Evolutionary conservation across 768 basidiomycete genomes (phyloP), one percentile per base, ranked within the genome.

Genomic region (Boletellus sp.): DNA sequence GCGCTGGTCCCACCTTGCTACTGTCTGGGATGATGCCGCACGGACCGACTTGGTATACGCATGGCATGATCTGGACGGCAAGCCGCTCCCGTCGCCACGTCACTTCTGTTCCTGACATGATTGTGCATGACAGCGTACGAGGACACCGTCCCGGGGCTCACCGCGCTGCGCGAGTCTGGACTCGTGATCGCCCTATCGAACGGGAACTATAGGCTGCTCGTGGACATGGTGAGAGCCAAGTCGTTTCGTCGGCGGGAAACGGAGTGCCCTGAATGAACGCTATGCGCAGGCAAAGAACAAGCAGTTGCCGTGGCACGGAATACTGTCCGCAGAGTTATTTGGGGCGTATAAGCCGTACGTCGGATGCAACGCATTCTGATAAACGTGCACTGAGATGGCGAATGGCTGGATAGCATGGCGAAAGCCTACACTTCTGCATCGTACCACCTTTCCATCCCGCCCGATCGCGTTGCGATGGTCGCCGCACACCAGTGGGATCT

Each of bases 331-430:
- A 1, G 81, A 84, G 48, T 66, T 86, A 16, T 81, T 85, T 42
- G 70, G 72, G 9, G 75, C 77, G 0, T 86, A 78, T 70, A 87
- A 87, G 59, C 82, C 85, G 84, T 85, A 38, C 34, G 80, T 66
- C 6, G 23, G 7, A n/a, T 24, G 31, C 22, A 7, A 15, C 15
- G 2, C 7, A 8, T 15, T 8, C 26, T 48, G 26, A 28, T 24
- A 22, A 38, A 3, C 11, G 7, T 32, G 17, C 15, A 6, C 45
- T 34, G 45, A 28, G 19, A 17, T 42, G 7, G 16, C 4, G 26
- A 26, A 13, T 20, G 39, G 19, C 24, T 13, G 17, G 20, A 12
- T 9, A 65, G 77, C 78, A 59, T 75, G 75, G 9, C 69, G 15
- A 36, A 75, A 36, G 71, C 76, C 0, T 87, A 86, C 55, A 64